Percentiles rank a stretch among this genome's conserved stretches.
Evolutionary conservation across 345 rosid genomes (phyloP).

Genomic region (Brassica juncea): DNA sequence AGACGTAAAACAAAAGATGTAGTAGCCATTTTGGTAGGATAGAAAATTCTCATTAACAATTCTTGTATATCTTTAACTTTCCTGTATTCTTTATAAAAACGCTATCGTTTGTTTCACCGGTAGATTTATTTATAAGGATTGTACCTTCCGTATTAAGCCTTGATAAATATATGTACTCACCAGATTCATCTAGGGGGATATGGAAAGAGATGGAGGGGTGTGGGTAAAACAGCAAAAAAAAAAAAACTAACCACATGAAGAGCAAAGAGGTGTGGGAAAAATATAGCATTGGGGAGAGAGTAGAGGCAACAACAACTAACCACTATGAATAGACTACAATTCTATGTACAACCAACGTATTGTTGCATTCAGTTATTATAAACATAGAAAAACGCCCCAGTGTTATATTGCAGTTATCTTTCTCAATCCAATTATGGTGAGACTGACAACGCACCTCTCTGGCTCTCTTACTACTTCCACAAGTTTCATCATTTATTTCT

Average conservation of each 20-base stretch:
- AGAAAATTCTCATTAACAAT: not conserved
- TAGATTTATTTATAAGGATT: not conserved
- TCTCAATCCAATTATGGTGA: conserved; percentile 14
- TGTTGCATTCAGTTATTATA: conserved; percentile 15
- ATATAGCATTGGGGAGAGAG: not conserved
- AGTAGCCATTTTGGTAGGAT: not conserved
- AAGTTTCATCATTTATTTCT: not conserved
- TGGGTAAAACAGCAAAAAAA: not conserved
- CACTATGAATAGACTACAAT: conserved; percentile 18
- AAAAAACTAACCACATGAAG: not conserved
- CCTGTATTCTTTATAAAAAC: not conserved
- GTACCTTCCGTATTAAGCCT: not conserved
- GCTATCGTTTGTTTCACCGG: not conserved
- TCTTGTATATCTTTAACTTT: not conserved
- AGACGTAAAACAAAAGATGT: not conserved
- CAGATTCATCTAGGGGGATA: not conserved
- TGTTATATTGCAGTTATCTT: not conserved
- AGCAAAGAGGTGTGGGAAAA: not conserved
- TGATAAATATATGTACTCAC: not conserved
- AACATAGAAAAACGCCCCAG: not conserved
- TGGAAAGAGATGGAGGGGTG: not conserved
- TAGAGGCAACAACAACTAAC: not conserved
- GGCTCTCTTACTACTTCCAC: not conserved
- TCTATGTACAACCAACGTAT: not conserved
- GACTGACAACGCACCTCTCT: not conserved